Base-by-base conservation (phyloP, 2,329 filamentous ascomycete genomes). In the Elsinoe fawcettii region DNA sequence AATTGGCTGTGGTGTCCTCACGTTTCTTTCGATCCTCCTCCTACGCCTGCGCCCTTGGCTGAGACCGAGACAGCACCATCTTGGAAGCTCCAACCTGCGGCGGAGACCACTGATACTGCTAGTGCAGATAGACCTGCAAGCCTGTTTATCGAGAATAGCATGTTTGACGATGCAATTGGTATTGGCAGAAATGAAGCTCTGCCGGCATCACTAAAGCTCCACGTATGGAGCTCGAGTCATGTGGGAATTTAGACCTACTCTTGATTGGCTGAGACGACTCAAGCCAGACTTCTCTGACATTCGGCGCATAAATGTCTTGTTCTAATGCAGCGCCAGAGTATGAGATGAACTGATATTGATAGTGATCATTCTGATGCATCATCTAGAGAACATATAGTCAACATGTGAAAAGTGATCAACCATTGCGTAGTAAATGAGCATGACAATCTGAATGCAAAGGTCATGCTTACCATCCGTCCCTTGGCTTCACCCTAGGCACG, bases 11-110 rank as follows among this genome's bases (percentile, higher is more conserved):
- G 16, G 8, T 18, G 34, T 23, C 53, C 62, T 41, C 63, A 69
- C 65, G 84, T 87, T 74, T 87, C 80, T 71, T 87, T 86, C 63
- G 77, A 64, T 56, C 71, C 73, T 61, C 69, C 70, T 56, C 73
- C 72, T 55, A 75, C 75, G 61, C 77, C 79, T 60, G 77, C 75
- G 62, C 77, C 78, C 74, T 85, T 85, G 73, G 77, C 74, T 62
- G 77, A 75, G 58, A 91, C 77, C 7, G 82, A 78, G 62, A 91
- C 76, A 60, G 79, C 83, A 62, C 80, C 88, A 72, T 90, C 87
- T 62, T 86, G 80, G 65, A 91, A 91, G 57, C 79, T 78, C 88
- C 88, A 92, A 16, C 49, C 49, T 20, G 81, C 80, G 27, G 76
- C 75, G 58, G 75, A 78, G 25, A 80, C 80, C 20, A 73, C 75